Base-by-base conservation (phyloP, 306 rosid species). In the Clitoria ternatea region DNA sequence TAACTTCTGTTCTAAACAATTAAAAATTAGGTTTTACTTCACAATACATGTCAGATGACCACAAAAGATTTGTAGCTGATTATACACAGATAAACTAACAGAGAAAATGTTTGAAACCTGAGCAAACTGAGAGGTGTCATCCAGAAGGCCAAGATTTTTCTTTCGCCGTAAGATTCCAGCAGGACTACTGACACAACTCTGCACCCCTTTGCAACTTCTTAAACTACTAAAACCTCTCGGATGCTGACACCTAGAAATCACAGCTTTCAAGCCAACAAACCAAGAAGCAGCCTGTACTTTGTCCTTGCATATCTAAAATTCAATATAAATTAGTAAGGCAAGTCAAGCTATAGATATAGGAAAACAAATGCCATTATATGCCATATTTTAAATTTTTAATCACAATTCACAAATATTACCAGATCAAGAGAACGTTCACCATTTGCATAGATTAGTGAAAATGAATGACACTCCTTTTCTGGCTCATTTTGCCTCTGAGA, bases 171-270 rank as follows among this genome's bases (percentile, higher is more conserved):
- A 67, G 66, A 89, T 77, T 35, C 97, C 96, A 26, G 94, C 90
- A 1, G 97, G 96, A 74, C 97, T 92, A 62, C 82, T 92, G 30
- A 79, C 85, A 84, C 97, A 92, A 77, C 94, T 87, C 66, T 87
- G 92, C 35, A 79, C 85, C 43, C 85, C 94, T 77, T 84, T 86
- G 81, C 76, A 86, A 74, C 88, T 84, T 77, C 91, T 77, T 65
- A 80, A 79, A 81, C 84, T 81, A 19, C 69, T 79, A 23, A 73
- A 66, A 32, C 90, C 78, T 72, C 77, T 73, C 3, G 85, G 81
- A 64, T 87, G 63, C 66, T 79, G 84, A 70, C 60, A 79, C 74
- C 83, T 69, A 12, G 89, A 87, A 73, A 84, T 81, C 72, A 84
- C 68, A 56, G 90, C 86, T 83, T 75, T 85, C 85, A 92, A 82